Base-by-base conservation (phyloP, 768 basidiomycete species). In the Tubosaeta brunneosetosa region DNA sequence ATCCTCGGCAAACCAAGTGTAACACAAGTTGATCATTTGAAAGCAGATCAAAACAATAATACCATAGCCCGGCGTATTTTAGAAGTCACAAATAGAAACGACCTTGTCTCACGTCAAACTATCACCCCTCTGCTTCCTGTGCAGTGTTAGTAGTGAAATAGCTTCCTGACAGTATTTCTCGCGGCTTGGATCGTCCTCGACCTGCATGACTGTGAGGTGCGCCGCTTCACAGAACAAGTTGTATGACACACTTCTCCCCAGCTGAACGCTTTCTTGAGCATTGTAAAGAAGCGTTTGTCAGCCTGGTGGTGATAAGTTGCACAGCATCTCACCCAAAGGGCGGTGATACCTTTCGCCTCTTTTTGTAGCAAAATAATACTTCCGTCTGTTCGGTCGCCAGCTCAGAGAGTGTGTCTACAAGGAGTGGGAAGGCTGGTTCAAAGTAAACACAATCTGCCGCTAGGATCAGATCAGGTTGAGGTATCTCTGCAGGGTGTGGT, bases 391-490 rank as follows among this genome's bases (percentile, higher is more conserved):
- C 66, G 19, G 76, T 73, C 26, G 79, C 74, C 34, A 95, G 79
- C 41, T 85, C 80, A 32, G 73, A 76, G 31, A 97, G 74, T 0
- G 93, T 94, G 57, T 84, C 70, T 2, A 94, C 88, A 1, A 97
- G 80, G 12, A 94, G 78, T 8, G 92, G 87, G 62, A 97, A 97
- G 0, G 91, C 84, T 12, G 92, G 91, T 69, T 97, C 94, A 58
- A 91, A 93, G 72, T 97, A 97, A 9, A 97, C 93, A 60, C 94
- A 97, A 64, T 97, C 94, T 1, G 94, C 94, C 2, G 90, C 91
- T 5, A 97, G 79, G 52, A 97, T 78, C 25, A 95, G 48, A 62
- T 90, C 83, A 6, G 84, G 79, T 13, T 68, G 73, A 40, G 72
- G 82, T 62, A 71, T 73, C 38, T 59, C 56, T 9, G 59, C 27